These are phyloP conservation scores for Trichoderma hamatum DNA, from an alignment of 2,329 filamentous ascomycete genomes.

Conservation along the genomic window DNA sequence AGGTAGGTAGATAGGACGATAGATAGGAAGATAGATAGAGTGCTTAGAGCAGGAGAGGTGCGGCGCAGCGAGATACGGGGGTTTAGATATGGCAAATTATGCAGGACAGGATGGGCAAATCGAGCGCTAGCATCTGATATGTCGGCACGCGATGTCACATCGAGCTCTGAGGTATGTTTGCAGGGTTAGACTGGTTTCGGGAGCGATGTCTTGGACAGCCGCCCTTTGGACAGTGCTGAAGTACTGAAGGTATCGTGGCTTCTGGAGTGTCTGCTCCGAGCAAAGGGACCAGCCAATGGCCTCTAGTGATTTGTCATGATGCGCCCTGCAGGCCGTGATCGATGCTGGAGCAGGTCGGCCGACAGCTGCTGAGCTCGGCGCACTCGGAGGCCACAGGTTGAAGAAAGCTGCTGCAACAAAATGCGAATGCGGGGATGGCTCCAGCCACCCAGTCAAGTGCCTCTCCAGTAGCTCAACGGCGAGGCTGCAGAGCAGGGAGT, in stretches of 20 bases:
- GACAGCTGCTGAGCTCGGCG: not conserved
- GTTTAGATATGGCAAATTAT: not conserved
- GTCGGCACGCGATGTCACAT: constrained; percentile 18
- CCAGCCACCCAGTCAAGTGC: not conserved
- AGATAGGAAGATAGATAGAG: not conserved
- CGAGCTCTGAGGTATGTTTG: constrained; percentile 1
- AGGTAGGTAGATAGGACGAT: not conserved
- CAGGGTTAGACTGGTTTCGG: not conserved
- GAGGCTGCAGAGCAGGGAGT: not conserved
- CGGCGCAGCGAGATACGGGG: not conserved
- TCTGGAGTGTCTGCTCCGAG: not conserved
- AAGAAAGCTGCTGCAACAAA: not conserved
- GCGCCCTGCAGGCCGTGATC: constrained; percentile 1
- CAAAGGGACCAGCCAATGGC: not conserved
- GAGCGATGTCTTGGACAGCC: not conserved
- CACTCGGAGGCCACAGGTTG: not conserved
- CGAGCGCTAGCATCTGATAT: constrained; percentile 8
- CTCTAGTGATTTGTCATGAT: constrained; percentile 12
- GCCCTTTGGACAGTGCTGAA: too few species aligned
- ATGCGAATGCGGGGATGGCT: constrained; percentile 13
- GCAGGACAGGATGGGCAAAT: not conserved
- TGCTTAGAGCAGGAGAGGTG: not conserved
- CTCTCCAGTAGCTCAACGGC: not conserved
- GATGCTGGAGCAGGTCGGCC: not conserved
- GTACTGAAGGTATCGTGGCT: not conserved